Evolutionary conservation across 805 yeast species (phyloP), one percentile per base, ranked within the genome.

Genomic region (Naumovozyma baii): DNA sequence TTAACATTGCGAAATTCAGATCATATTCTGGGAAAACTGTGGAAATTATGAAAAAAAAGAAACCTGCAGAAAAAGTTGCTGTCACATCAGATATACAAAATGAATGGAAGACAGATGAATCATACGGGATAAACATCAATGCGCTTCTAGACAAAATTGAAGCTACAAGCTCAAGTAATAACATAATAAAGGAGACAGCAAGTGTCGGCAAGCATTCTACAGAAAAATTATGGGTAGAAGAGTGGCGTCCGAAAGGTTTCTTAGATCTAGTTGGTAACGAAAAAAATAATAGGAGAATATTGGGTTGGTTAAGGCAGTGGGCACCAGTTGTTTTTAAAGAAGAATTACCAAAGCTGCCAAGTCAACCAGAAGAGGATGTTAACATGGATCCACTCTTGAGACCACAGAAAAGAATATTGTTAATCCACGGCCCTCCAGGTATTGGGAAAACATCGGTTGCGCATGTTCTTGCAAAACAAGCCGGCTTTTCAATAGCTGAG

Each of bases 391-490:
- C 75, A 0, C 66, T 72, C 31, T 67, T 72, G 20, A 64, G 88
- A 40, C 88, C 88, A 0, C 63, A 59, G 13, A 70, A 71, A 38
- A 80, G 76, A 46, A 69, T 92, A 0, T 55, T 92, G 16, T 63
- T 92, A 31, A 72, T 92, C 9, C 86, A 81, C 55, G 98, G 98
- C 0, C 92, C 95, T 0, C 87, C 95, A 0, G 98, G 98, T 2
- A 70, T 82, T 14, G 98, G 98, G 8, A 90, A 90, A 55, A 88
- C 97, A 0, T 75, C 92, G 0, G 79, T 87, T 2, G 85, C 90
- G 0, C 96, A 88, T 53, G 74, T 86, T 1, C 71, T 87, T 29
- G 92, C 95, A 3, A 70, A 69, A 34, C 95, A 84, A 47, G 73
- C 83, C 31, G 94, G 94, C 0, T 90, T 83, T 56, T 76, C 78